A percentile compares a stretch with the other conserved stretches of the same genome.
Evolutionary conservation across 257 asterid genomes (phyloP).

Genomic region (Jasminum sambac): DNA sequence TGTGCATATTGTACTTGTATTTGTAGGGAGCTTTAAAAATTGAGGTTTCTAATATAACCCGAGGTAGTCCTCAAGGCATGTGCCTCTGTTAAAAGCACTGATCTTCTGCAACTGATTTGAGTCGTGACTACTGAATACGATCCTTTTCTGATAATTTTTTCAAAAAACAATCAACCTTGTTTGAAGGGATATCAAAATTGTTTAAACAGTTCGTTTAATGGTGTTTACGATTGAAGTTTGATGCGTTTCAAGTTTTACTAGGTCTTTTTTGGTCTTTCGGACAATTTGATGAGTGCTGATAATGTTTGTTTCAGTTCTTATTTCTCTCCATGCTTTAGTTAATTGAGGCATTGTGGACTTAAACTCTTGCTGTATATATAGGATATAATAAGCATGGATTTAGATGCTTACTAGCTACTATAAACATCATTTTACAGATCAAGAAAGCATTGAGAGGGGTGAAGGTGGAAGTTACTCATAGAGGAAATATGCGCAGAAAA

Average conservation of each 20-base stretch:
- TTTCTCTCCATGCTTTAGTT: conserved; percentile 4
- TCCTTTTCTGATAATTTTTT: not conserved
- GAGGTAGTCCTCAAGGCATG: not conserved
- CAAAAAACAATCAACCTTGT: not conserved
- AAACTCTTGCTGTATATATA: not conserved
- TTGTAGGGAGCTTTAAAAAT: not conserved
- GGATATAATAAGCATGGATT: not conserved
- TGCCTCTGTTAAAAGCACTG: not conserved
- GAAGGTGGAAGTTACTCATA: conserved; percentile 94
- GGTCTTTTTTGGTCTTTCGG: not conserved
- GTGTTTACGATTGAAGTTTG: not conserved
- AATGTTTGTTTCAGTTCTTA: not conserved
- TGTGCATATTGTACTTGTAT: not conserved
- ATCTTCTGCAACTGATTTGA: not conserved
- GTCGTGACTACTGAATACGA: not conserved
- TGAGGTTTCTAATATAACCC: not conserved
- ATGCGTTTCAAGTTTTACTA: not conserved
- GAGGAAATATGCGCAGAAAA: conserved; percentile 94
- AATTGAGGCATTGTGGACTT: not conserved
- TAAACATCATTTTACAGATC: conserved; percentile 45
- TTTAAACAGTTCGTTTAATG: not conserved
- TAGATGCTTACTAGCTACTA: not conserved
- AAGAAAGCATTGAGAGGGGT: conserved; percentile 96
- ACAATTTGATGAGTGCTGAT: not conserved
- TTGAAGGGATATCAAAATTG: not conserved